These are phyloP conservation scores for Gnetum montanum DNA, from an alignment of 75 land plant genomes.

Conservation along the genomic window DNA sequence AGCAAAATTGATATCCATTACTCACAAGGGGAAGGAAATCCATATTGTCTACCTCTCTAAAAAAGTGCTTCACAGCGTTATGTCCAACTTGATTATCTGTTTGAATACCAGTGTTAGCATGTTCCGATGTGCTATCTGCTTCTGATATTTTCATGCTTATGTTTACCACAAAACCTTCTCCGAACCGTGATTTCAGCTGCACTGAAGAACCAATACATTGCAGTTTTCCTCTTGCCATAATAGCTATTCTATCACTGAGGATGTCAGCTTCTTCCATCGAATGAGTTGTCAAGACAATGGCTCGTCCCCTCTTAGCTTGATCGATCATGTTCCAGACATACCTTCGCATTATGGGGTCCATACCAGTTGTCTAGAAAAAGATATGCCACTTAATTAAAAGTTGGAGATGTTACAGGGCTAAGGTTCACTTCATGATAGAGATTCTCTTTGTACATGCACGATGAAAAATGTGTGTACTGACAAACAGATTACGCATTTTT, in stretches of 20 bases:
- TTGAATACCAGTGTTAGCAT: not conserved
- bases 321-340: constrained; percentile 24
- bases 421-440: not conserved
- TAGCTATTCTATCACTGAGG: constrained; percentile 22
- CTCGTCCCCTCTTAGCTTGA: constrained; percentile 12
- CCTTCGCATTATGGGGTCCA: constrained; percentile 29
- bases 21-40: not conserved
- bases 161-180: constrained; percentile 16
- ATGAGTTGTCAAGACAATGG: constrained; percentile 23
- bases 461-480: not conserved
- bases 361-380: constrained; percentile 20
- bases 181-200: constrained; percentile 15
- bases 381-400: not conserved
- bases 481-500: not conserved
- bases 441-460: not conserved
- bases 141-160: not conserved
- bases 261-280: constrained; percentile 36
- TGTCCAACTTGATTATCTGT: not conserved
- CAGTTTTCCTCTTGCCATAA: constrained; percentile 19
- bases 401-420: not conserved
- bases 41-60: constrained; percentile 7
- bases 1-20: not conserved
- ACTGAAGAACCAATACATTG: constrained; percentile 21
- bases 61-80: constrained; percentile 5
- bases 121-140: not conserved